Evolutionary conservation across 2,329 filamentous ascomycete species (phyloP).

Genomic region (Diaporthe aspalathi): DNA sequence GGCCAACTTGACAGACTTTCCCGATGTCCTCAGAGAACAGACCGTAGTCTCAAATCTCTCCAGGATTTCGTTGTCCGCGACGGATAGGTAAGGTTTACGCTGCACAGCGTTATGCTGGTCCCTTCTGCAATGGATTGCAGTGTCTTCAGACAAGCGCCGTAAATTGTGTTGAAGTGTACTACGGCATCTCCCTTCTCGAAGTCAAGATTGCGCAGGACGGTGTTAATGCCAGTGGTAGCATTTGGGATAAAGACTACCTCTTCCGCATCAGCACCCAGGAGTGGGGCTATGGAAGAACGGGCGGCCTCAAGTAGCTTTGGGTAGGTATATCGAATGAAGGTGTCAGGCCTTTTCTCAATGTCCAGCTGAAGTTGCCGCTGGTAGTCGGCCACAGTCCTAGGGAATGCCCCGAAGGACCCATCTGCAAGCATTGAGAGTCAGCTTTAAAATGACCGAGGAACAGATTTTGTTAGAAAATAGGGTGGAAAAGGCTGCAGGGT

Average conservation of each 20-base stretch:
- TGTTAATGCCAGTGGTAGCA: conserved; percentile 76
- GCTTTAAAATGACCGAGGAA: too few relatives aligned
- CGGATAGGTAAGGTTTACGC: conserved; percentile 67
- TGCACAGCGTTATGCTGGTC: conserved; percentile 53
- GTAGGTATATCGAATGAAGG: conserved; percentile 72
- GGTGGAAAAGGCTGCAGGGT: too few relatives aligned
- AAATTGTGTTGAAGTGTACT: conserved; percentile 75
- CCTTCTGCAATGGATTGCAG: conserved; percentile 71
- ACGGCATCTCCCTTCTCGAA: conserved; percentile 73
- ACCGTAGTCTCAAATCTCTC: conserved; percentile 64
- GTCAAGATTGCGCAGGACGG: conserved; percentile 72
- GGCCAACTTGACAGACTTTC: conserved; percentile 69
- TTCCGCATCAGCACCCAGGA: conserved; percentile 68
- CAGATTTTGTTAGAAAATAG: too few relatives aligned
- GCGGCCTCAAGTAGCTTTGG: conserved; percentile 65
- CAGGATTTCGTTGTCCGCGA: conserved; percentile 69
- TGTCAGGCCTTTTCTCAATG: conserved; percentile 70
- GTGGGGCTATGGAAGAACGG: conserved; percentile 67
- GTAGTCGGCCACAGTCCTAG: conserved; percentile 64
- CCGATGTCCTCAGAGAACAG: conserved; percentile 56
- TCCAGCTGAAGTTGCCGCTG: conserved; percentile 57
- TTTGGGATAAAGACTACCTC: conserved; percentile 78
- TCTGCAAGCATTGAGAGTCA: too few relatives aligned
- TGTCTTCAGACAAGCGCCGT: conserved; percentile 74
- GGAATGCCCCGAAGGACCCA: conserved; percentile 77